Percentiles rank a stretch among this genome's conserved stretches.
These are phyloP conservation scores for Podaxis rugospora DNA, from an alignment of 768 basidiomycete species.

Conservation along the genomic window DNA sequence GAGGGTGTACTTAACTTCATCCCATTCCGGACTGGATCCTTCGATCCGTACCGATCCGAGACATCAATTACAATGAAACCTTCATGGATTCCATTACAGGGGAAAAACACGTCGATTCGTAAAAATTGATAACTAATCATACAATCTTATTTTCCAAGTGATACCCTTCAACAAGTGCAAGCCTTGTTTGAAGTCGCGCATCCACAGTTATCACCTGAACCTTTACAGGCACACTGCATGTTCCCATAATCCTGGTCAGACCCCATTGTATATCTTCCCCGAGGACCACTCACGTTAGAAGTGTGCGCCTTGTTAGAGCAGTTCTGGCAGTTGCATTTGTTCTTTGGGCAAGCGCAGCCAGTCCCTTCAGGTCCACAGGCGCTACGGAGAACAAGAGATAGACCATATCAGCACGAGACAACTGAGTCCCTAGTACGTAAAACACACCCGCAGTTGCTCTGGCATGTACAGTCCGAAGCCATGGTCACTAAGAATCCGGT, in stretches of 20 bases:
- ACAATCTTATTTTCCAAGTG: not conserved
- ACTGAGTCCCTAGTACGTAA: not conserved
- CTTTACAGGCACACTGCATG: not conserved
- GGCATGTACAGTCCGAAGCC: conserved; percentile 1
- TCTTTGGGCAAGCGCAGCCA: conserved; percentile 3
- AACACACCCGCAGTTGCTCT: conserved; percentile 3
- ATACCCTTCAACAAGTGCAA: not conserved
- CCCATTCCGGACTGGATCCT: no score
- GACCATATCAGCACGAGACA: not conserved
- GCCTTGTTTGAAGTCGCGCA: not conserved
- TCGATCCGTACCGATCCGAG: no score
- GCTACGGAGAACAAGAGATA: not conserved
- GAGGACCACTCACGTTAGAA: not conserved
- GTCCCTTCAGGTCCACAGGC: not conserved
- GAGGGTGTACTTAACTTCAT: not conserved
- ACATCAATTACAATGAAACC: not conserved
- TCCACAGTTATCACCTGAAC: not conserved
- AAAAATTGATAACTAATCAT: not conserved
- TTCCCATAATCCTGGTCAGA: not conserved
- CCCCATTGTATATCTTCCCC: not conserved
- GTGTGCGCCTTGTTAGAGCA: conserved; percentile 8
- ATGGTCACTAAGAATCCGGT: not conserved
- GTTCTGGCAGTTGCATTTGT: not conserved
- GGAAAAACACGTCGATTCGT: no score
- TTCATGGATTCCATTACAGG: not conserved